Evolutionary conservation across 2,329 filamentous ascomycete genomes (phyloP), one percentile per base, ranked within the genome.

Genomic region (Aspergillus piperis): DNA sequence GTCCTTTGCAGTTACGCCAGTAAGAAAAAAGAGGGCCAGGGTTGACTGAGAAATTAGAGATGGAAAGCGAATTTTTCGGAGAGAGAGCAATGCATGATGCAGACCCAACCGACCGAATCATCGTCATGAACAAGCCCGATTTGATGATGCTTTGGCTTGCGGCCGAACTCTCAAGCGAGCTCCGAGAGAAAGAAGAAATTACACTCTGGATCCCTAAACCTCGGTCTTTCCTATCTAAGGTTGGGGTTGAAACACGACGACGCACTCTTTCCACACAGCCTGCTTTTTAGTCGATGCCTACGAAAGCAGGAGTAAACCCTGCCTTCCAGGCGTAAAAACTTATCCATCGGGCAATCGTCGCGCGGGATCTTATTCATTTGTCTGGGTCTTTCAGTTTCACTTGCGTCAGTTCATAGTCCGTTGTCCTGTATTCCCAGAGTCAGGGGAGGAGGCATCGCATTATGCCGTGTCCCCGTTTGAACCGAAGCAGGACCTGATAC

Each of bases 161-260:
- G 15, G 47, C 25, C 25, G 47, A 50, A 30, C 47, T 49, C 44
- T 50, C 47, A 32, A 50, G 30, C 52, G 38, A 41, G 44, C 48
- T 54, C 60, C 57, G 60, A 60, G 57, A 62, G 25, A 36, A 13
- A 36, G 32, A 36, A 36, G 32, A 36, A 36, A 32, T 50, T 50
- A 27, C 25, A 50, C 27, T 50, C 17, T 30, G 25, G 25, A 30
- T 17, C 25, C 47, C 56, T 54, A 51, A 44, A 54, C 53, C 57
- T 60, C 41, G 39, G 53, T 44, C 41, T 60, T 60, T 57, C 57
- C 57, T 36, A 23, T 44, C 41, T 44, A 17, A 57, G 60, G 44
- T 52, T 57, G 25, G 19, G 17, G n/a, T 57, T 19, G 54, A 57
- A 57, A 48, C 54, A 21, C 17, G 25, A 32, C 25, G 32, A 36